A percentile compares a stretch with the other conserved stretches of the same genome.
phyloP scores from a whole-genome alignment of 2,329 filamentous ascomycete genomes.

The Cladorrhinum sp. region DNA sequence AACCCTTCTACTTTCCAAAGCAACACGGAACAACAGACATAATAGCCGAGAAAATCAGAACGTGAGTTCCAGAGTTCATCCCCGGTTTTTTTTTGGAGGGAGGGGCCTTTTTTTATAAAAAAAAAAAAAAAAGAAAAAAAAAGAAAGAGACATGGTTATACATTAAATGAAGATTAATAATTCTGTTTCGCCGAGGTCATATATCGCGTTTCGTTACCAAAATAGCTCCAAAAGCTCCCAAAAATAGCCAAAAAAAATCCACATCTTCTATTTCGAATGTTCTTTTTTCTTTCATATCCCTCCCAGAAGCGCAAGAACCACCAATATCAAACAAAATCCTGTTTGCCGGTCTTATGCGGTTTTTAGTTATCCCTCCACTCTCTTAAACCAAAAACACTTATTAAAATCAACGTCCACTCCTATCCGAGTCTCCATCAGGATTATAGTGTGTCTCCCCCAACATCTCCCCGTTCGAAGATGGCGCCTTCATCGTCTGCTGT shows the following conservation, averaged over 20 bases:
- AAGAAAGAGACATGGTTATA: not conserved
- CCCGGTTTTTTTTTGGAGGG: too few relatives aligned
- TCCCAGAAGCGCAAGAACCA: not conserved
- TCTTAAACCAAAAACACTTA: too few relatives aligned
- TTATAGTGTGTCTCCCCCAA: slow-evolving; percentile 69
- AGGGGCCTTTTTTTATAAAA: too few relatives aligned
- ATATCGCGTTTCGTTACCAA: not conserved
- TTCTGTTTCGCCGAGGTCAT: not conserved
- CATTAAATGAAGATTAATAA: not conserved
- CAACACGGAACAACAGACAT: too few relatives aligned
- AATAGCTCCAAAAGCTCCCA: not conserved
- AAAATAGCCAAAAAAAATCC: not conserved
- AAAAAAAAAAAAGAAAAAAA: too few relatives aligned
- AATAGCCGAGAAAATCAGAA: too few relatives aligned
- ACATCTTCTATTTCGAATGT: not conserved
- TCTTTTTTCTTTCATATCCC: not conserved
- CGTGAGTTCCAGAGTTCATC: too few relatives aligned
- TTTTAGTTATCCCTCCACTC: not conserved
- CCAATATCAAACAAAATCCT: not conserved
- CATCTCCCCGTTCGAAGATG: slow-evolving; percentile 43
- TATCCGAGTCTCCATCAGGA: slow-evolving; percentile 45
- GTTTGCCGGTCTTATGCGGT: not conserved
- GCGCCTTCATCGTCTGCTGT: slow-evolving; percentile 57
- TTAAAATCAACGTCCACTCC: not conserved
- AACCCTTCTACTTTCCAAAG: too few relatives aligned